Evolutionary conservation across 2,329 filamentous ascomycete species (phyloP), one percentile per base, ranked within the genome.

Genomic region (Ceratocystis cacaofunesta): DNA sequence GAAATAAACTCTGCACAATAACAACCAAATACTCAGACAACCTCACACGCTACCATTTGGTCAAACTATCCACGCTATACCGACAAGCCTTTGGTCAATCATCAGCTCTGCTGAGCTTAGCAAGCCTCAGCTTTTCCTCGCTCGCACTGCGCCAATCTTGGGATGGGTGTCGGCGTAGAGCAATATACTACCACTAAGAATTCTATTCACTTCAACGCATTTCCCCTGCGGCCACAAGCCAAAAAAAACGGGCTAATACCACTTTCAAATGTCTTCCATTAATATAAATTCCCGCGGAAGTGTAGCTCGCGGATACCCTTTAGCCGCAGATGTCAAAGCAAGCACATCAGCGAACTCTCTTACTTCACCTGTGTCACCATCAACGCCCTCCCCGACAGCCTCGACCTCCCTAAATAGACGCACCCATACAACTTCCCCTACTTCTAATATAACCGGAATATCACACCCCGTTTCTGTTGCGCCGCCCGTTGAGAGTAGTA

Each of bases 301-400:
- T 30, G 6, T 36, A 7, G 7, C 17, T 30, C 55, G 17, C 5
- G 30, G 28, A 8, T 7, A 58, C 12, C 5, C 25, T 3, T 8
- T 28, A 15, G 55, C 28, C 8, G 15, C 55, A 30, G 55, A 36
- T 8, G 12, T 30, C 15, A 58, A 58, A n/a, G 55, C 25, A 4
- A n/a, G 12, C 28, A 22, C 50, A 28, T 64, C 63, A 30, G 46
- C 52, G 30, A 48, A 3, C 43, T 64, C 55, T 15, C 22, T 58
- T 44, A 19, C 55, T 36, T 58, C 55, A 52, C 63, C 41, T 55
- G 43, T 36, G 41, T 64, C 63, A 30, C 55, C 36, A 57, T 15
- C 50, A 15, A 55, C n/a, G 25, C 55, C 60, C 7, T 62, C 48
- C 28, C 55, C 46, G 8, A 55, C 48, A 2, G 22, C 48, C 28